Evolutionary conservation across 2,329 filamentous ascomycete genomes (phyloP).

Genomic region (Helminthosporium solani): DNA sequence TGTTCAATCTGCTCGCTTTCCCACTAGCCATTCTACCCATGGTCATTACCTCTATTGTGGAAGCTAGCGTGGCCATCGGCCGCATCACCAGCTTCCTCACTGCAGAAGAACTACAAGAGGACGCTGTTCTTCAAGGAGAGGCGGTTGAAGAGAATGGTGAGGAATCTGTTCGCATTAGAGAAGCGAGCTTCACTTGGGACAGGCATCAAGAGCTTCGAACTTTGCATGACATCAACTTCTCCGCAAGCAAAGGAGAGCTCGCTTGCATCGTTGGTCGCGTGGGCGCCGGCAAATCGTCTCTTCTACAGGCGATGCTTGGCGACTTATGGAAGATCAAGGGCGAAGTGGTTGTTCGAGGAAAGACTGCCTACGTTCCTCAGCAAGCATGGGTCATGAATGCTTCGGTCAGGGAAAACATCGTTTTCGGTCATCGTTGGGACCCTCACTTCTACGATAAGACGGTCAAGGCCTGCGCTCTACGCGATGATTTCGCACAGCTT

Average conservation of each 20-base stretch:
- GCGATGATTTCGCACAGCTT: slow-evolving; percentile 87
- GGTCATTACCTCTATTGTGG: slow-evolving; percentile 96
- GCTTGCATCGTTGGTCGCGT: slow-evolving; percentile 92
- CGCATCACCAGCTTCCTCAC: slow-evolving; percentile 82
- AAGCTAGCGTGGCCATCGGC: slow-evolving; percentile 87
- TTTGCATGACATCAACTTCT: slow-evolving; percentile 82
- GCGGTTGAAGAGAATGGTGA: slow-evolving; percentile 76
- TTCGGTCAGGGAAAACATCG: slow-evolving; percentile 93
- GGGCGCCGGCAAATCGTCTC: slow-evolving; percentile 91
- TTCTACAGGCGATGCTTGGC: slow-evolving; percentile 83
- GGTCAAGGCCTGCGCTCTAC: slow-evolving; percentile 82
- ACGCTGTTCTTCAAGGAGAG: slow-evolving; percentile 72
- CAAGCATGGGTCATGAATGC: slow-evolving; percentile 97
- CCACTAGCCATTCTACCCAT: slow-evolving; percentile 92
- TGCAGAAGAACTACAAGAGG: slow-evolving; percentile 84
- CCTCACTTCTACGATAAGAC: slow-evolving; percentile 92
- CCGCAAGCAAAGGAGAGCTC: slow-evolving; percentile 87
- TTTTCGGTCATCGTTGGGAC: slow-evolving; percentile 94
- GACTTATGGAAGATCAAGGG: slow-evolving; percentile 90
- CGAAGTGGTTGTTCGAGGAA: slow-evolving; percentile 77
- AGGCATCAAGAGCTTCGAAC: slow-evolving; percentile 68
- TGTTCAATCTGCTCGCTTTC: slow-evolving; percentile 96
- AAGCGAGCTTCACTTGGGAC: slow-evolving; percentile 94
- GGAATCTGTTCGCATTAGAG: slow-evolving; percentile 77
- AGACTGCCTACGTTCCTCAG: slow-evolving; percentile 88